Base-by-base conservation (phyloP, 805 yeast species). In the Starmerella vaccinii region DNA sequence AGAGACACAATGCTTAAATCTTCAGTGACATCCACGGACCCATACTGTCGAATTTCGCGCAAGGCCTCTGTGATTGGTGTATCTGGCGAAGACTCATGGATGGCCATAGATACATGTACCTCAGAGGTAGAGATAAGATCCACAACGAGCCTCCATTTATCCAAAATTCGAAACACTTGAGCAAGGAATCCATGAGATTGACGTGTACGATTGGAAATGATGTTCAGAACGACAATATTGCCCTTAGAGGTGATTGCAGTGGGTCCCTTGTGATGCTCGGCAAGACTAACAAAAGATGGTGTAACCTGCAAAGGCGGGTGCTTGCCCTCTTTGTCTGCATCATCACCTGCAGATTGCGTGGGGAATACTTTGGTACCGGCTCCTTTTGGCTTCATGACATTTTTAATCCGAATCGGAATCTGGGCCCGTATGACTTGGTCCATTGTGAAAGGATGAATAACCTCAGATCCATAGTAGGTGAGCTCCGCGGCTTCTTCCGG, bases 401-500 rank as follows among this genome's bases (percentile, higher is more conserved):
- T 92, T 68, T 92, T 92, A 62, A 92, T 92, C 64, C 97, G 79
- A 65, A 92, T 92, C 43, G 98, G 98, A 64, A 92, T 92, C 64
- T 82, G 85, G 22, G 97, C 97, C 59, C 81, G 80, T 61, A 92
- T 92, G 51, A 90, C 98, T 71, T 92, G 98, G 70, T 90, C 97
- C 98, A 92, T 92, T 21, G 98, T 92, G 73, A 92, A 89, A 3
- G 98, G 98, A 64, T 92, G 98, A 60, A 92, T 92, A 58, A 92
- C 98, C 70, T 92, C 98, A 2, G 94, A 82, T 41, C 98, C 98
- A 64, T 92, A 92, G 68, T 92, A 92, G 1, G 98, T 92, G 66
- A 92, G 77, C 71, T 92, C 98, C 0, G 97, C 92, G 4, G 98
- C 98, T 71, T 92, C 98, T 64, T 92, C 97, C 4, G 98, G 98